Percentiles rank a stretch among this genome's conserved stretches.
Conservation (phyloP, 2,329 filamentous ascomycete species). For the Sphaerulina vaccinii region DNA sequence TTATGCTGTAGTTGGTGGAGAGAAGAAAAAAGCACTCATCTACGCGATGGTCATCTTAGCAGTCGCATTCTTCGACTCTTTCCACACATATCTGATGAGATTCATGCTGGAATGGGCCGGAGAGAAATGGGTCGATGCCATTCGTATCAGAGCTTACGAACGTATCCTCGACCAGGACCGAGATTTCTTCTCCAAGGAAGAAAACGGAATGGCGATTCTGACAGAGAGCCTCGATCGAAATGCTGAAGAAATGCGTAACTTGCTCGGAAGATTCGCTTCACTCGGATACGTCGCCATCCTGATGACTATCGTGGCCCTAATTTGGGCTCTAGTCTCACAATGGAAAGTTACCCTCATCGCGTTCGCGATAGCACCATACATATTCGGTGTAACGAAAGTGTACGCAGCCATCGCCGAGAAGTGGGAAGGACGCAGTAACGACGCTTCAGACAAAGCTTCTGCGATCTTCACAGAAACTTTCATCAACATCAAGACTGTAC, state of each 20-base stretch:
- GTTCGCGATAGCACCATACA: constrained; percentile 64
- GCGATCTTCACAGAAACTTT: constrained; percentile 73
- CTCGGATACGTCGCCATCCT: constrained; percentile 64
- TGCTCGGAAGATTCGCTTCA: constrained; percentile 75
- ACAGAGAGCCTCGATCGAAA: constrained; percentile 74
- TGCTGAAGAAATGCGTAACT: constrained; percentile 81
- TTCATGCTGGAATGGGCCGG: constrained; percentile 70
- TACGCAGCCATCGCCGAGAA: constrained; percentile 65
- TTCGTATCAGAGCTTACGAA: constrained; percentile 67
- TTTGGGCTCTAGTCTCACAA: constrained; percentile 71
- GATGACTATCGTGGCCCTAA: constrained; percentile 67
- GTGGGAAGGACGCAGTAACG: constrained; percentile 71
- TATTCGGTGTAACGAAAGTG: constrained; percentile 63
- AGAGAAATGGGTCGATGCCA: constrained; percentile 72
- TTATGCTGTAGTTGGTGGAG: constrained; percentile 59
- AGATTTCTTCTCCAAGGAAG: constrained; percentile 71
- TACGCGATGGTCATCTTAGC: constrained; percentile 71
- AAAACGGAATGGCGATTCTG: constrained; percentile 63
- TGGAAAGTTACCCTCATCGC: constrained; percentile 82
- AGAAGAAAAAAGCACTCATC: constrained; percentile 46
- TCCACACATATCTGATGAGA: constrained; percentile 64
- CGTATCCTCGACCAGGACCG: constrained; percentile 73
- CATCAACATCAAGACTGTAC: constrained; percentile 73
- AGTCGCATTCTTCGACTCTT: constrained; percentile 65
- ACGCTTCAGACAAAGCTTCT: constrained; percentile 59